Evolutionary conservation across 129 eudicot species (phyloP), one percentile per base, ranked within the genome.

Genomic region (Deinandra increscens): DNA sequence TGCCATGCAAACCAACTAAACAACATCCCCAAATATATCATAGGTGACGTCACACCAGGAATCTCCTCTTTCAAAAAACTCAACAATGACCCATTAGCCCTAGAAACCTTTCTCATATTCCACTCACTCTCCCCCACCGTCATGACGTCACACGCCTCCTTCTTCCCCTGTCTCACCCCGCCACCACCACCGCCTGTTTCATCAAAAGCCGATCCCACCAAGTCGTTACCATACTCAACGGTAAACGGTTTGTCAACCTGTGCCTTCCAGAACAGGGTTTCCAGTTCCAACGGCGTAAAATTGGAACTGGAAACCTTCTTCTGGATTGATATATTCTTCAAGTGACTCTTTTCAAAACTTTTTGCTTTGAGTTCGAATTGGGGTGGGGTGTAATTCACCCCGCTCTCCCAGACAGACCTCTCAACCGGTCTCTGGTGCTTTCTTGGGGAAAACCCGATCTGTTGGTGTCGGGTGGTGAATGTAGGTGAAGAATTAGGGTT

Each of bases 1-100:
- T 93, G 98, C 98, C 98, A 93, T 66, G 96, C 98, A 69, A 89
- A 93, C 98, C 98, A 93, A 51, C 98, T 93, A 78, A 86, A 89
- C 85, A 93, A 43, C 98, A 92, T 92, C 1, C 90, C 88, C 7
- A 89, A 46, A 68, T 92, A 92, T 22, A 92, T 86, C 98, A 92
- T 92, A 0, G 98, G 96, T 3, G 98, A 93, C 17, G 98, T 93
- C 6, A 93, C 96, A 14, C 98, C 98, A 1, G 95, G 92, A 13
- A 92, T 89, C 8, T 92, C 98, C 80, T 92, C 96, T 78, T 84
- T 86, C 89, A 89, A 79, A 23, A 84, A 89, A 84, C 79, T 89
- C 76, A 89, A 69, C 69, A 87, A 74, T 3, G 91, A 86, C 65
- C 87, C 86, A 55, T 83, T 83, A 0, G 89, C 74, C 95, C 95